Evolutionary conservation across 306 rosid genomes (phyloP), one percentile per base, ranked within the genome.

Genomic region (Lathyrus oleraceus): DNA sequence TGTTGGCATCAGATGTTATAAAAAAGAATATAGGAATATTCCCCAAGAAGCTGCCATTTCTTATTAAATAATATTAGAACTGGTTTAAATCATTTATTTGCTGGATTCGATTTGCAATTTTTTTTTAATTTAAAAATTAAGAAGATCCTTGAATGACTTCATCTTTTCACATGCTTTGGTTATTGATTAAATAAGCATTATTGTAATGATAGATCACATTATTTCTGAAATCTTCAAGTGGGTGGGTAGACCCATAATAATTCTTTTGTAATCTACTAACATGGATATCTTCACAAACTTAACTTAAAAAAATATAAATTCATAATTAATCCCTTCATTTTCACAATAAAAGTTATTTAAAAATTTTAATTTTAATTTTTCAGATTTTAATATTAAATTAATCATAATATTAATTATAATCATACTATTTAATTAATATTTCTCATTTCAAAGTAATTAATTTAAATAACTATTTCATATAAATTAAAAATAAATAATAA

Each of bases 21-120:
- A 45, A 69, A 69, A 52, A 59, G 52, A 27, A 59, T 57, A 57
- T 14, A 72, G 57, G 86, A 77, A 84, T 81, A 84, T 57, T 28
- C 63, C 10, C 12, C 40, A 14, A 27, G 62, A 57, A 57, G 63
- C 19, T 57, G 20, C 63, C 40, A 57, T 57, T 28, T 57, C 40
- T 27, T 17, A 27, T 1, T 57, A 57, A 57, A 27, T 54, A 56
- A 56, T 25, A 8, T 25, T 23, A 8, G 10, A 21, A 48, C 19
- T 49, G 23, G 19, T 49, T 49, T 49, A 16, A 49, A 49, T 49
- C 5, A 17, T 49, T 49, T 10, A 35, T 10, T 42, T 42, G 14
- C 11, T 48, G 4, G 20, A 15, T 16, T 52, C 28, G 3, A 20
- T 52, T 52, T 52, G 14, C 58, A 20, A 9, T 52, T 52, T 5